These are phyloP conservation scores for Pseudogymnoascus sp. DNA, from an alignment of 2,329 filamentous ascomycete species.

Conservation along the genomic window DNA sequence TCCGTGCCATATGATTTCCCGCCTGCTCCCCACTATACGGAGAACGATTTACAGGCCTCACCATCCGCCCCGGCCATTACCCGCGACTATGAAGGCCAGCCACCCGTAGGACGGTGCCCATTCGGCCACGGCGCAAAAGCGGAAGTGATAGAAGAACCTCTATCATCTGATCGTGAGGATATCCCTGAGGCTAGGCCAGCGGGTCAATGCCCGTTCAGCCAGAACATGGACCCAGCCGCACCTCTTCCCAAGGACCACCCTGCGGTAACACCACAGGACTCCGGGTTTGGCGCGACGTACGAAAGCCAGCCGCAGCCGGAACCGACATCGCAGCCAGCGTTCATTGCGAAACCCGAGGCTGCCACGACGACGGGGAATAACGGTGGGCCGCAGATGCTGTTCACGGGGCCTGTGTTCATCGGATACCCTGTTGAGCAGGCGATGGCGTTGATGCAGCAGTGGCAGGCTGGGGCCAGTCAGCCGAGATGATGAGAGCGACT, in stretches of 20 bases:
- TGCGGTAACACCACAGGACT: constrained; percentile 8
- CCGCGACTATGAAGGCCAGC: constrained; percentile 17
- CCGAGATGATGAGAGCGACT: not conserved
- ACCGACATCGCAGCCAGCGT: not conserved
- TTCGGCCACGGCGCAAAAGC: constrained; percentile 32
- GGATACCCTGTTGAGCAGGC: constrained; percentile 81
- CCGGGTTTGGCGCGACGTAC: not conserved
- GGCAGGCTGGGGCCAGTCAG: constrained; percentile 13
- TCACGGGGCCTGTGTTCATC: constrained; percentile 90
- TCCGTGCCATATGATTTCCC: constrained; percentile 57
- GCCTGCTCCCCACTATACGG: constrained; percentile 21
- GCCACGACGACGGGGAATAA: constrained; percentile 13
- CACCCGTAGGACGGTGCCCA: constrained; percentile 43
- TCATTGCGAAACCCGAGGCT: constrained; percentile 8
- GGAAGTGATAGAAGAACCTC: constrained; percentile 9
- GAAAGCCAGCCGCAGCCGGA: not conserved
- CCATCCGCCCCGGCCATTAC: constrained; percentile 43
- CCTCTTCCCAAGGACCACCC: not conserved
- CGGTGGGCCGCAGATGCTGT: constrained; percentile 60
- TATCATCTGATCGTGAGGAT: not conserved
- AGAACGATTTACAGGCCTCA: constrained; percentile 38
- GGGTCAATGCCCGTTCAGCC: constrained; percentile 30
- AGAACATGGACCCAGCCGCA: constrained; percentile 20
- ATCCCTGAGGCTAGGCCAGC: constrained; percentile 11
- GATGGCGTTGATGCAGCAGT: constrained; percentile 58